Evolutionary conservation across 305 asterid species (phyloP).

Genomic region (Fraxinus dipetala): DNA sequence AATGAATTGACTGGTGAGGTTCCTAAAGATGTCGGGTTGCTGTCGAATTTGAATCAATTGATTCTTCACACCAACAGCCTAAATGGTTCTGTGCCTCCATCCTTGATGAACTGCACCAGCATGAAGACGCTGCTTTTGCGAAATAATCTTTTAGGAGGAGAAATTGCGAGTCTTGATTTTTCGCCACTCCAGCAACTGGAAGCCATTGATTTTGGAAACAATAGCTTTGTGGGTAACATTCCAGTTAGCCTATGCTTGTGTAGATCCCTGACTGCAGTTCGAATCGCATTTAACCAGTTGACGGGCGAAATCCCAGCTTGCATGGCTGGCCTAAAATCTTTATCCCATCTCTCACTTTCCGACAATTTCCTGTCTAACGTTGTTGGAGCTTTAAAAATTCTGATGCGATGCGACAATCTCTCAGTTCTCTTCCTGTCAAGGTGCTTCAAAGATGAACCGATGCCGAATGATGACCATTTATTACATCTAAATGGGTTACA

Average conservation of each 20-base stretch:
- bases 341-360: constrained; percentile 51
- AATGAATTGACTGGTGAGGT: constrained; percentile 41
- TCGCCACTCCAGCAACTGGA: constrained; percentile 38
- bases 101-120: constrained; percentile 44
- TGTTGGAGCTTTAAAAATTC: constrained; percentile 38
- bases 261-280: constrained; percentile 43
- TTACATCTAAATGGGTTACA: constrained; percentile 35
- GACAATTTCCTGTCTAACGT: constrained; percentile 50
- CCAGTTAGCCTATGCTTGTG: constrained; percentile 50
- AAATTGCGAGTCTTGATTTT: constrained; percentile 46
- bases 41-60: constrained; percentile 40
- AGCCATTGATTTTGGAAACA: constrained; percentile 64
- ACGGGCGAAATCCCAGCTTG: constrained; percentile 49
- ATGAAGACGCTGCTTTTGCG: constrained; percentile 44
- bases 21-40: constrained; percentile 38
- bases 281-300: constrained; percentile 48
- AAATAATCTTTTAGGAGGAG: constrained; percentile 43
- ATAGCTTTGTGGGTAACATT: constrained; percentile 47
- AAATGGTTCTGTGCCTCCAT: constrained; percentile 37
- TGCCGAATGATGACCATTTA: constrained; percentile 40
- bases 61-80: constrained; percentile 56
- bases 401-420: constrained; percentile 45
- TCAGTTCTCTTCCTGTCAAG: constrained; percentile 50
- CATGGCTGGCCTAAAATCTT: constrained; percentile 41
- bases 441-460: constrained; percentile 48